Base-by-base conservation (phyloP, 1,139 yeast species). In the Lizanozyma gosingica region DNA sequence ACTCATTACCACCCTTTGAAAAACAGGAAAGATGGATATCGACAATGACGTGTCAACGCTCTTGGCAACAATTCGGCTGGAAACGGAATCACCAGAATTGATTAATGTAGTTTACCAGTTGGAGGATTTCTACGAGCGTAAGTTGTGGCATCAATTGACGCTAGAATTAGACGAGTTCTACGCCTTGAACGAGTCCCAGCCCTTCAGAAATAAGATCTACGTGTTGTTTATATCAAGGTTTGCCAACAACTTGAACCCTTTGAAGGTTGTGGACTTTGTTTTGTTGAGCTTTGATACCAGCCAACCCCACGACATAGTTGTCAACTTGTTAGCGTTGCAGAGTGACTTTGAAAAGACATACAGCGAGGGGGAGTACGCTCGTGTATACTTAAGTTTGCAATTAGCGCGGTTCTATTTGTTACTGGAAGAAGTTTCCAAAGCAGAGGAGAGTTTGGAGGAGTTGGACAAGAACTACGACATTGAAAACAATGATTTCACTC, bases 101-200 rank as follows among this genome's bases (percentile, higher is more conserved):
- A 72, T 76, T n/a, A 74, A 79, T 35, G 63, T 78, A 36, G 76
- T 84, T 51, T 82, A 80, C 55, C 79, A 82, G 43, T 76, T 92
- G 57, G 97, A 90, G 56, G 96, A 88, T 53, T 71, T 71, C 47
- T 85, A 87, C 64, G 97, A 90, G 57, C 74, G 95, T 52, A 87
- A 86, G 67, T 71, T 76, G 53, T 77, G 80, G 80, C 77, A 70
- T 54, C 95, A 86, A 64, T 74, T 92, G 56, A 86, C 97, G 2
- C 75, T 77, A 45, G 63, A 78, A 14, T 68, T 92, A 45, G 75
- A 74, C 39, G 75, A 73, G 45, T 74, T 85, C 50, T 86, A 80
- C 60, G 65, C 62, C 39, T 54, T 52, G 38, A 68, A 71, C 43
- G 69, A 64, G 37, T 72, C 80, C 17, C 65, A 61, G 38, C 67